phyloP scores from a whole-genome alignment of 2,329 filamentous ascomycete genomes.

The Cyphellophora attinorum region DNA sequence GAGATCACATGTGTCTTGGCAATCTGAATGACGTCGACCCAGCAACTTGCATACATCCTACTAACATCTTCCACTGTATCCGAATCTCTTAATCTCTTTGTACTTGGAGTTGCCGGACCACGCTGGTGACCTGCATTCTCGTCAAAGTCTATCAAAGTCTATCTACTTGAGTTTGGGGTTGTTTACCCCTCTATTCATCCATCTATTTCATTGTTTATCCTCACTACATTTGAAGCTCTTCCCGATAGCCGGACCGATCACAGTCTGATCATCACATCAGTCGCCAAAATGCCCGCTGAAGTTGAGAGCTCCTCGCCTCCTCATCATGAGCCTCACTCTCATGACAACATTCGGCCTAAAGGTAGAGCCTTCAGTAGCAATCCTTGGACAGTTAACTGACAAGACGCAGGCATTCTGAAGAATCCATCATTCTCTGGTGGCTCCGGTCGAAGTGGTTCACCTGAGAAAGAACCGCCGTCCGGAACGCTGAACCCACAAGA shows the following conservation, averaged over 20 bases:
- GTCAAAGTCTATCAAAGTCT: no score
- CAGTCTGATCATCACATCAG: background rate
- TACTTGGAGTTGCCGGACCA: no score
- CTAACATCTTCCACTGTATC: no score
- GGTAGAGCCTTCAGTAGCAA: slow-evolving; percentile 19
- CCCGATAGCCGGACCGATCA: background rate
- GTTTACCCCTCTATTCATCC: background rate
- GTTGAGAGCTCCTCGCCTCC: slow-evolving; percentile 14
- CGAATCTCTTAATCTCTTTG: no score
- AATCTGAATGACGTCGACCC: no score
- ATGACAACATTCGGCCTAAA: slow-evolving; percentile 28
- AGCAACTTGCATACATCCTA: no score
- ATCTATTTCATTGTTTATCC: slow-evolving; percentile 1
- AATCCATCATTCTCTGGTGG: slow-evolving; percentile 58
- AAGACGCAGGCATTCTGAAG: slow-evolving; percentile 75
- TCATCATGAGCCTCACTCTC: slow-evolving; percentile 22
- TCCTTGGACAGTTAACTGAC: background rate
- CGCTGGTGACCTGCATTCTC: no score
- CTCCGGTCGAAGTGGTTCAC: slow-evolving; percentile 23
- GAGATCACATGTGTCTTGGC: no score
- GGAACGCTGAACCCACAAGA: slow-evolving; percentile 42
- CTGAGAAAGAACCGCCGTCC: slow-evolving; percentile 19
- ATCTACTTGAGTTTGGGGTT: no score
- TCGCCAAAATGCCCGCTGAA: slow-evolving; percentile 16
- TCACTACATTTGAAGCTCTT: background rate